Percentiles rank a stretch among this genome's conserved stretches.
Evolutionary conservation across 768 basidiomycete species (phyloP).

Genomic region (Mycena rosella): DNA sequence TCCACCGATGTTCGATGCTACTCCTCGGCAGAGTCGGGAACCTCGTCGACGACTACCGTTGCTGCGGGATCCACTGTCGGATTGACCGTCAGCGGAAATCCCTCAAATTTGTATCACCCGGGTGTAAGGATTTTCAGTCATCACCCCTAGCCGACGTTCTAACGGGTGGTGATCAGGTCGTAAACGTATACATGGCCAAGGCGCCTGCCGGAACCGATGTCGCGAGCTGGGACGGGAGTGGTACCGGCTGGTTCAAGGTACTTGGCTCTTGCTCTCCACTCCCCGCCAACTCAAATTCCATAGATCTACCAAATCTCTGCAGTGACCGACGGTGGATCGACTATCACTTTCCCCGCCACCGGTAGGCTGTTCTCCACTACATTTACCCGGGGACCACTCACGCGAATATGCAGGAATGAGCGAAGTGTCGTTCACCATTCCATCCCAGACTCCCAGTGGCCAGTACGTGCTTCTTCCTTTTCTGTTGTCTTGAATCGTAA

Average conservation of each 20-base stretch:
- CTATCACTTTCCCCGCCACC: conserved; percentile 46
- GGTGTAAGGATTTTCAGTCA: conserved; percentile 18
- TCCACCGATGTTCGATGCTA: conserved; percentile 30
- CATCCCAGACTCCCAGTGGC: conserved; percentile 44
- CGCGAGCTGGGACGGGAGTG: conserved; percentile 29
- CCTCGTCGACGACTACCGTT: conserved; percentile 21
- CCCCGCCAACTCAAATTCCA: not conserved
- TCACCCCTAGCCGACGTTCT: too few species aligned
- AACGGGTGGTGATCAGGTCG: conserved; percentile 7
- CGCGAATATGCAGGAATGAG: conserved; percentile 16
- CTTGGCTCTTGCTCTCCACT: not conserved
- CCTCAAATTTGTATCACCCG: conserved; percentile 23
- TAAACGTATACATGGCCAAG: conserved; percentile 32
- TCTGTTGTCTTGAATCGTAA: too few species aligned
- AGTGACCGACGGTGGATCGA: conserved; percentile 47
- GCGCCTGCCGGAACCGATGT: conserved; percentile 29
- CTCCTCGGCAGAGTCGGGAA: conserved; percentile 6
- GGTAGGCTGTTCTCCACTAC: not conserved
- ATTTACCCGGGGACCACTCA: not conserved
- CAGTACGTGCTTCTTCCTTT: conserved; percentile 27
- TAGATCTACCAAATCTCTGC: conserved; percentile 47
- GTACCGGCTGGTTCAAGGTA: conserved; percentile 33
- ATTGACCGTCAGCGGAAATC: conserved; percentile 25
- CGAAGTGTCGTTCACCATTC: conserved; percentile 44
- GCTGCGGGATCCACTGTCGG: conserved; percentile 30